Evolutionary conservation across 2,329 filamentous ascomycete species (phyloP).

Genomic region (Penicillium aurantiogriseum): DNA sequence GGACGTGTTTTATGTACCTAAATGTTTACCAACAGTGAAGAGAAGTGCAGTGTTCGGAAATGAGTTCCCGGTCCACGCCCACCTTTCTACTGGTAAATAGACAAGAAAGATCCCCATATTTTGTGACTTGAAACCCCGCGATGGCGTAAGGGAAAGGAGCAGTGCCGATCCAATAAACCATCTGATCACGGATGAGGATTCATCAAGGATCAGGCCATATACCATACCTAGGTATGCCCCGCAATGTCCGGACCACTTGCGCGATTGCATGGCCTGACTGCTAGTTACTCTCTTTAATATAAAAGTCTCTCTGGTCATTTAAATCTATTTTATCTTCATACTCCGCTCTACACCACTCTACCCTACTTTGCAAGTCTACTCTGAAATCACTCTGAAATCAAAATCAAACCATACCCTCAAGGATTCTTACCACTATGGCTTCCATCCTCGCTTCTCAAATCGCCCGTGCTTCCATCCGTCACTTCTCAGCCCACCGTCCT

Average conservation of each 20-base stretch:
- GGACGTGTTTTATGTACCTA: too few relatives aligned
- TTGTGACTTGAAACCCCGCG: slow-evolving; percentile 14
- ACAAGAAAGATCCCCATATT: slow-evolving; percentile 5
- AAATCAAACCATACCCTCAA: not conserved
- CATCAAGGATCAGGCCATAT: slow-evolving; percentile 20
- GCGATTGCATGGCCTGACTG: slow-evolving; percentile 21
- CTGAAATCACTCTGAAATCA: not conserved
- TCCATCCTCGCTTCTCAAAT: slow-evolving; percentile 23
- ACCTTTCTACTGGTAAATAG: too few relatives aligned
- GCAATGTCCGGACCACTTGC: slow-evolving; percentile 18
- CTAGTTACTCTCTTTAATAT: slow-evolving; percentile 6
- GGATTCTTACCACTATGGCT: slow-evolving; percentile 13
- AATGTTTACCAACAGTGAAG: too few relatives aligned
- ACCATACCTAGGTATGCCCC: slow-evolving; percentile 11
- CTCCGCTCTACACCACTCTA: not conserved
- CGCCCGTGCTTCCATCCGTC: slow-evolving; percentile 41
- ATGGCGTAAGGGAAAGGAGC: slow-evolving; percentile 21
- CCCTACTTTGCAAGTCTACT: not conserved
- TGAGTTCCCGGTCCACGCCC: not conserved
- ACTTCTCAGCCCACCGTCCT: slow-evolving; percentile 46
- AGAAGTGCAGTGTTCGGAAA: not conserved
- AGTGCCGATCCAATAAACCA: not conserved
- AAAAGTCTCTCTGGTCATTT: slow-evolving; percentile 6
- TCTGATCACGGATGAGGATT: slow-evolving; percentile 18
- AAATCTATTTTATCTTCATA: not conserved